A percentile compares a stretch with the other conserved stretches of the same genome.
phyloP scores from a whole-genome alignment of 495 filamentous ascomycete species.

The Bacidia gigantensis region DNA sequence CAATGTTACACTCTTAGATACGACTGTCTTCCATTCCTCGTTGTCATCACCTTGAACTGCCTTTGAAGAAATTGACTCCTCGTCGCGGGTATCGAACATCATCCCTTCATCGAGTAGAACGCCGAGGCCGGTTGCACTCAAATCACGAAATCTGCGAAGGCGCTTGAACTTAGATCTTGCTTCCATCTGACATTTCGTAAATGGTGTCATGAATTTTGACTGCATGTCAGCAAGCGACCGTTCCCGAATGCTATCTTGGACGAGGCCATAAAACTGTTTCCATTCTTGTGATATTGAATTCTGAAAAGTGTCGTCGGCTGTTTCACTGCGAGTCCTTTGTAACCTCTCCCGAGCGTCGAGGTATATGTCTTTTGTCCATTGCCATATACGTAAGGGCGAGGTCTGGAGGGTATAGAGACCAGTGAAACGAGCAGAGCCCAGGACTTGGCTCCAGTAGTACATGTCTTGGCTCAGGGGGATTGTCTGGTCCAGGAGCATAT shows the following conservation, averaged over 20 bases:
- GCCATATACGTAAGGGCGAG: conserved; percentile 56
- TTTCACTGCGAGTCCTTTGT: conserved; percentile 23
- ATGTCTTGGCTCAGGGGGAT: conserved; percentile 72
- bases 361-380: conserved; percentile 49
- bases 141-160: conserved; percentile 52
- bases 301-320: conserved; percentile 9
- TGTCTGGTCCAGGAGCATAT: conserved; percentile 60
- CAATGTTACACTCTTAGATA: conserved; percentile 58
- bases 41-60: conserved; percentile 25
- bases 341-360: conserved; percentile 33
- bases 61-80: conserved; percentile 28
- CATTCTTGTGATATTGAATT: conserved; percentile 40
- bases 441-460: conserved; percentile 81
- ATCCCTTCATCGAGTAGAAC: conserved; percentile 74
- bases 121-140: conserved; percentile 76
- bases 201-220: conserved; percentile 48
- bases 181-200: conserved; percentile 55
- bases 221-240: conserved; percentile 45
- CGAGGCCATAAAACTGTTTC: conserved; percentile 67
- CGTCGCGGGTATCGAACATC: conserved; percentile 39
- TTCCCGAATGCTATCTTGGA: conserved; percentile 53
- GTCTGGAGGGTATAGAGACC: conserved; percentile 72
- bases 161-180: conserved; percentile 52
- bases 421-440: conserved; percentile 56
- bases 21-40: conserved; percentile 55